Conservation (phyloP, 441 rosid species). For the Pelargonium myrrhifolium region DNA sequence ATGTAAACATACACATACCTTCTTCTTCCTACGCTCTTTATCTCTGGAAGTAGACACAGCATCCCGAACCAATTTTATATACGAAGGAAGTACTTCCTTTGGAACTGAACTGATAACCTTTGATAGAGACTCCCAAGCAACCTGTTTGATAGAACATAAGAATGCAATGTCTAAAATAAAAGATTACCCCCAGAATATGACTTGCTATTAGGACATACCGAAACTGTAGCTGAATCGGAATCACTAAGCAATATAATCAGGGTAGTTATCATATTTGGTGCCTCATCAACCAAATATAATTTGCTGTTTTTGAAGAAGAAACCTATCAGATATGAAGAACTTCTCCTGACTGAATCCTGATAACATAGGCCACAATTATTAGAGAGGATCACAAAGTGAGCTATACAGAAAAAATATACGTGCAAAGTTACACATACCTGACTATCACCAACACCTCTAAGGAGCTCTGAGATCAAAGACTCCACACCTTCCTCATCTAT, state of each 20-base stretch:
- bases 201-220: slow-evolving; percentile 38
- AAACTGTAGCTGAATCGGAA: slow-evolving; percentile 72
- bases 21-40: slow-evolving; percentile 85
- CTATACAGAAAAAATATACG: too few species aligned
- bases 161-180: slow-evolving; percentile 15
- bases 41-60: slow-evolving; percentile 94
- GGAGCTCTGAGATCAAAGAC: slow-evolving; percentile 75
- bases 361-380: slow-evolving; percentile 17
- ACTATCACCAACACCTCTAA: slow-evolving; percentile 73
- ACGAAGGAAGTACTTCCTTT: slow-evolving; percentile 87
- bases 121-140: slow-evolving; percentile 93
- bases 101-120: slow-evolving; percentile 92
- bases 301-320: slow-evolving; percentile 91
- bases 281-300: slow-evolving; percentile 90
- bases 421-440: slow-evolving; percentile 38
- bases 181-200: slow-evolving; percentile 8
- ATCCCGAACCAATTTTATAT: slow-evolving; percentile 87
- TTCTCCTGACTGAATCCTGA: slow-evolving; percentile 89
- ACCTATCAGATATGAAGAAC: slow-evolving; percentile 85
- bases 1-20: slow-evolving; percentile 40
- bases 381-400: not conserved
- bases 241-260: slow-evolving; percentile 90
- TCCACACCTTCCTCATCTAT: slow-evolving; percentile 96
- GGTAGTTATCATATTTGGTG: slow-evolving; percentile 88
- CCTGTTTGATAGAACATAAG: slow-evolving; percentile 39